A percentile compares a stretch with the other conserved stretches of the same genome.
These are phyloP conservation scores for Talaromyces trachyspermus DNA, from an alignment of 495 filamentous ascomycete genomes.

Conservation along the genomic window DNA sequence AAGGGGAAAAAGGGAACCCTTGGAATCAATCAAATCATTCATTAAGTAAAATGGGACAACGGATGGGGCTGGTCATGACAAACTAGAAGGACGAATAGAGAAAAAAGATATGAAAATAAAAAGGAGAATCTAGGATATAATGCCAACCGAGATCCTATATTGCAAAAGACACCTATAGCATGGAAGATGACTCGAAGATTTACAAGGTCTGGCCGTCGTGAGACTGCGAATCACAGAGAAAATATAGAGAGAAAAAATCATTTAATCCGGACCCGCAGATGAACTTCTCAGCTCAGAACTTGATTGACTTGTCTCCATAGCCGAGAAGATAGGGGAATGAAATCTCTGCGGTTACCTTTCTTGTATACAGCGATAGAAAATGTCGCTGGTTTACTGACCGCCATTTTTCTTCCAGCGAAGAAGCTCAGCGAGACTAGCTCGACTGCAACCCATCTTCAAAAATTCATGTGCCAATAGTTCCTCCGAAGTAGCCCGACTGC, in stretches of 20 bases:
- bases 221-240: constrained; percentile 10
- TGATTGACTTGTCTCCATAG: neutral
- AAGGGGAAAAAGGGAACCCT: no score
- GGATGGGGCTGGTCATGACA: no score
- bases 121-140: constrained; percentile 5
- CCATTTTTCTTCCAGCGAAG: constrained; percentile 58
- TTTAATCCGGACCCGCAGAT: no score
- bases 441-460: constrained; percentile 56
- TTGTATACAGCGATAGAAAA: neutral
- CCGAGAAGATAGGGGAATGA: no score
- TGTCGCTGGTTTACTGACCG: constrained; percentile 24
- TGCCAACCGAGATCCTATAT: constrained; percentile 5
- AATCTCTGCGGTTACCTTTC: no score
- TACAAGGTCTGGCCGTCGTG: neutral
- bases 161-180: constrained; percentile 18
- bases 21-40: no score
- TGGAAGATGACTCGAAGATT: neutral
- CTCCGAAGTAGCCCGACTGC: constrained; percentile 81
- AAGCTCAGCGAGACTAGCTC: constrained; percentile 74
- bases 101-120: constrained; percentile 4
- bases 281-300: neutral
- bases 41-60: no score
- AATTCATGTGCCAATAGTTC: constrained; percentile 84
- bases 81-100: neutral
- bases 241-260: constrained; percentile 11